These are phyloP conservation scores for Cyclanthera cordifolia DNA, from an alignment of 306 rosid species.

Conservation along the genomic window DNA sequence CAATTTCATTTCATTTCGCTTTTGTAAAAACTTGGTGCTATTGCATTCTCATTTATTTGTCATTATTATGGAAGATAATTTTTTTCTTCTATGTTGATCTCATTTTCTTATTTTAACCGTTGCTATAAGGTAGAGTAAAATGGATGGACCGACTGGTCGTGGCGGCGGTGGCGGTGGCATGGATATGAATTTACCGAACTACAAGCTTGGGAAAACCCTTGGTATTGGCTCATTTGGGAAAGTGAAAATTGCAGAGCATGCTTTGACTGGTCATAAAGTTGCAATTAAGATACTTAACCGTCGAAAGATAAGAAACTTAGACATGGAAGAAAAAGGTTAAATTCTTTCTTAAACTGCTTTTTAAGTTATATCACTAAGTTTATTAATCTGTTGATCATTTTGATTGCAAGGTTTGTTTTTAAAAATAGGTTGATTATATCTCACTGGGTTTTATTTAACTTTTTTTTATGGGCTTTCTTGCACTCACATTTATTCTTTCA, in stretches of 20 bases:
- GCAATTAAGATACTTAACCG: constrained; percentile 92
- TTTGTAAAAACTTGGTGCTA: not conserved
- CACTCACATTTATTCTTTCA: not conserved
- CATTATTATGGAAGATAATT: not conserved
- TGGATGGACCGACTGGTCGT: constrained; percentile 62
- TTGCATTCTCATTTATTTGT: not conserved
- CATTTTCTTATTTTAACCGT: not conserved
- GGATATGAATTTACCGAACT: constrained; percentile 54
- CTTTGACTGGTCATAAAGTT: constrained; percentile 84
- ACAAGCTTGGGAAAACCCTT: constrained; percentile 87
- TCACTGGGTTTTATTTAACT: not conserved
- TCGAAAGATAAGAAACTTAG: constrained; percentile 71
- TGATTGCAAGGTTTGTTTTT: not conserved
- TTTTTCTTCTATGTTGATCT: constrained; percentile 2
- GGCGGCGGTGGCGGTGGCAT: constrained; percentile 27
- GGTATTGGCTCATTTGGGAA: constrained; percentile 94
- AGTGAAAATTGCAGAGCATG: constrained; percentile 91
- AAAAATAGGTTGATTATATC: not conserved
- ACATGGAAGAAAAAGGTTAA: constrained; percentile 95
- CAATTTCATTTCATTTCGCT: not conserved
- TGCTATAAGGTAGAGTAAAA: constrained; percentile 12
- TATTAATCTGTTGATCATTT: not conserved
- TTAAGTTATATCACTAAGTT: not conserved
- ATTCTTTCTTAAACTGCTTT: constrained; percentile 9
- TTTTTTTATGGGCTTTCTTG: not conserved